Conservation (phyloP, 179 eudicot genomes). For the Beta corolliflora region DNA sequence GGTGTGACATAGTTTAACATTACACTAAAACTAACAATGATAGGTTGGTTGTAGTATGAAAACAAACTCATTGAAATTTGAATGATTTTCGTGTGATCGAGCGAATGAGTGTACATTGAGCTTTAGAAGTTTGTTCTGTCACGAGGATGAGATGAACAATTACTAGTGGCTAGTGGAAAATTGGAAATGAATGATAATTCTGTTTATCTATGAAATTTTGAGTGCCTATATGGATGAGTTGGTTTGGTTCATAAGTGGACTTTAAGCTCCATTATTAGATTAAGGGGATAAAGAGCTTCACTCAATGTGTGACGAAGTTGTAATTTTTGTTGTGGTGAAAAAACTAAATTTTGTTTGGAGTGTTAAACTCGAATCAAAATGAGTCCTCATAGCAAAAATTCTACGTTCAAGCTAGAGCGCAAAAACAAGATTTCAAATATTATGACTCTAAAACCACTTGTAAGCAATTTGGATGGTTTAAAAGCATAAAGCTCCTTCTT, state of each 20-base stretch:
- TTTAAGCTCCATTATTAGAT: background rate
- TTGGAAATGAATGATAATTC: background rate
- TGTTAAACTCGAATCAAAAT: background rate
- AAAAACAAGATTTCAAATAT: no score
- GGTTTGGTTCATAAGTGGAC: background rate
- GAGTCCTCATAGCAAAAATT: background rate
- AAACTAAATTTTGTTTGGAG: background rate
- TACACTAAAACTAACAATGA: no score
- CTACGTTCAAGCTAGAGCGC: no score
- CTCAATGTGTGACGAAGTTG: background rate
- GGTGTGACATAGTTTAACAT: background rate
- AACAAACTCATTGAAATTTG: background rate
- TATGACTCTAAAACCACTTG: no score
- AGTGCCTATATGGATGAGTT: background rate
- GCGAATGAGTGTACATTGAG: slow-evolving; percentile 15
- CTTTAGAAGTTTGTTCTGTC: slow-evolving; percentile 17
- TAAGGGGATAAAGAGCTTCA: background rate
- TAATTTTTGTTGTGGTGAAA: background rate
- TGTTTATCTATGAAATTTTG: background rate
- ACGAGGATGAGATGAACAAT: slow-evolving; percentile 12
- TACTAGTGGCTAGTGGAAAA: background rate
- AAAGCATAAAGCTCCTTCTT: no score
- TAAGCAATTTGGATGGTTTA: no score
- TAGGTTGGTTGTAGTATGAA: background rate
- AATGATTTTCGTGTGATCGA: slow-evolving; percentile 22